These are phyloP conservation scores for Phialemonium atrogriseum DNA, from an alignment of 2,329 filamentous ascomycete species.

Conservation along the genomic window DNA sequence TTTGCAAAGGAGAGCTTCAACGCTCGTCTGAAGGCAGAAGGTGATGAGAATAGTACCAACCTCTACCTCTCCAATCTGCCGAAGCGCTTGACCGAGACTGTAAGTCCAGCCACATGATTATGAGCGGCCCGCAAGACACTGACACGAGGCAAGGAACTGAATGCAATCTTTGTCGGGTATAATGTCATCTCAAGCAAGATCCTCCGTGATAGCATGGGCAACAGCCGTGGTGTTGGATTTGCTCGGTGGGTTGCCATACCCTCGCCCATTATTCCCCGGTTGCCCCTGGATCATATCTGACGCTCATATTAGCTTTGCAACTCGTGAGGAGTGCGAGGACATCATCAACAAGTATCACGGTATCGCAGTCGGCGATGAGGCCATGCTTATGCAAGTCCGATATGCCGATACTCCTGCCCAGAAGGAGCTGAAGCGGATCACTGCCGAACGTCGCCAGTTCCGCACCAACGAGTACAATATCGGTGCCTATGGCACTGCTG, in stretches of 20 bases:
- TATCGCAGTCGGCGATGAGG: conserved; percentile 64
- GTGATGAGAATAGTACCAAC: conserved; percentile 84
- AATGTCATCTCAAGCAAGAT: conserved; percentile 92
- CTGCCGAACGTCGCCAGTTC: conserved; percentile 89
- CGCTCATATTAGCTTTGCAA: conserved; percentile 63
- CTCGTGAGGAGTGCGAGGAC: conserved; percentile 79
- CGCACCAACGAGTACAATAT: conserved; percentile 92
- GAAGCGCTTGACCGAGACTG: conserved; percentile 83
- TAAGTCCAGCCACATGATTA: conserved; percentile 39
- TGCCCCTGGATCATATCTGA: neutral
- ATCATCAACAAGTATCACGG: conserved; percentile 86
- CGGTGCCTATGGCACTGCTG: conserved; percentile 56
- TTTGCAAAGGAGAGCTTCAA: conserved; percentile 82
- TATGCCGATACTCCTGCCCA: conserved; percentile 96
- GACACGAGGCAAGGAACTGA: conserved; percentile 51
- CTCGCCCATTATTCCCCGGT: neutral
- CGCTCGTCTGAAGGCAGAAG: conserved; percentile 91
- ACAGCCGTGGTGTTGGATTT: conserved; percentile 95
- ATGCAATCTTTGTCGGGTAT: conserved; percentile 69
- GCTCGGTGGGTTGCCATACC: conserved; percentile 62
- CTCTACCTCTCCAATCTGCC: conserved; percentile 97
- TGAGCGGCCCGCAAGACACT: too few relatives aligned
- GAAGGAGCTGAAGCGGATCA: conserved; percentile 94
- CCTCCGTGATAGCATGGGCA: conserved; percentile 81
- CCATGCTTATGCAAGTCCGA: conserved; percentile 82